These are phyloP conservation scores for Pichia manshurica DNA, from an alignment of 805 yeast genomes.

Conservation along the genomic window DNA sequence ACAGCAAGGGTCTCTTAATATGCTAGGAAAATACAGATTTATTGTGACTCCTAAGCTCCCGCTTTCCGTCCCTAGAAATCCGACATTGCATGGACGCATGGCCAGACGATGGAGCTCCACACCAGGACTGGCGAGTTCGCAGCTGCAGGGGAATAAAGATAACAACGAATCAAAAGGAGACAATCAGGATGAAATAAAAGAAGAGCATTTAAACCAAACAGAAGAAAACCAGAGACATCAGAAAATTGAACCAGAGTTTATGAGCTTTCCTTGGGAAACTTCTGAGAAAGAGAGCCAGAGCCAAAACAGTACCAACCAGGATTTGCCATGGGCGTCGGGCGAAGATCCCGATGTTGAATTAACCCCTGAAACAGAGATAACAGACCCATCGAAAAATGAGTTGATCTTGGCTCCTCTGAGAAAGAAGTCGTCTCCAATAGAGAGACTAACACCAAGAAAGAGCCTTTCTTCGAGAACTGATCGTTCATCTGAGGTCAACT, in stretches of 20 bases:
- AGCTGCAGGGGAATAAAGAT: background rate
- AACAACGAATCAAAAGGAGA: no score
- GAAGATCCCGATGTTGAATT: no score
- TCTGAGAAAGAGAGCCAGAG: conserved; percentile 1
- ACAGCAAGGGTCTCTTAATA: background rate
- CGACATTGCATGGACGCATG: background rate
- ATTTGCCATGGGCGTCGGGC: background rate
- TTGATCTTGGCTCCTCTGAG: conserved; percentile 25
- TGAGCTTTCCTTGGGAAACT: conserved; percentile 13
- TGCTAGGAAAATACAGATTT: background rate
- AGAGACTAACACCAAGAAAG: conserved; percentile 13
- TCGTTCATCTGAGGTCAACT: background rate
- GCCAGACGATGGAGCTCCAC: background rate
- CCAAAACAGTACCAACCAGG: background rate
- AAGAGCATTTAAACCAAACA: conserved; percentile 1
- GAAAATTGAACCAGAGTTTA: background rate
- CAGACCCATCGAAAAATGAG: conserved; percentile 16
- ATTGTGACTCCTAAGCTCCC: background rate
- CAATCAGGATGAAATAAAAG: background rate
- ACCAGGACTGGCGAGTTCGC: background rate
- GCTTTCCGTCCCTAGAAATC: background rate
- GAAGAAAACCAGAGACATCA: background rate
- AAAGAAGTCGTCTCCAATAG: conserved; percentile 20
- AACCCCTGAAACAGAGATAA: background rate
- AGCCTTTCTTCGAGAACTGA: background rate